phyloP scores from a whole-genome alignment of 345 rosid genomes.

The Lepidium sativum region DNA sequence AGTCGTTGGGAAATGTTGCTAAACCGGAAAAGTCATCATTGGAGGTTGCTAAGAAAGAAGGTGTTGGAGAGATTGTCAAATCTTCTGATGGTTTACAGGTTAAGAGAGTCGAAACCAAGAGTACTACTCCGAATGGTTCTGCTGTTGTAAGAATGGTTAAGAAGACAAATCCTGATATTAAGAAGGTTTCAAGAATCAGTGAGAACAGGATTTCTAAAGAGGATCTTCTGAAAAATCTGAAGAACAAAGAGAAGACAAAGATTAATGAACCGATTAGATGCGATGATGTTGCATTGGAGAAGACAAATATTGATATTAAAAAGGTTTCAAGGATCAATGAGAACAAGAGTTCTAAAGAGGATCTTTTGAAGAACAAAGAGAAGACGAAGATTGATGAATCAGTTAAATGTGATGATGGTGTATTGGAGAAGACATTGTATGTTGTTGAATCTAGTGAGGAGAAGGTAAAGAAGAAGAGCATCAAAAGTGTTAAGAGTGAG shows the following conservation, averaged over 20 bases:
- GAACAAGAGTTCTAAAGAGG: constrained; percentile 17
- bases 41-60: constrained; percentile 21
- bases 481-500: constrained; percentile 17
- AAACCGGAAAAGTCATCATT: constrained; percentile 14
- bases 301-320: constrained; percentile 14
- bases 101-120: constrained; percentile 11
- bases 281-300: constrained; percentile 8
- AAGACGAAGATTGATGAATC: constrained; percentile 20
- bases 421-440: constrained; percentile 42
- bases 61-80: constrained; percentile 2
- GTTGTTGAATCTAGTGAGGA: constrained; percentile 38
- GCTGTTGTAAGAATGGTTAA: constrained; percentile 1
- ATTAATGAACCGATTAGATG: not conserved
- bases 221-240: constrained; percentile 29
- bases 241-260: constrained; percentile 21
- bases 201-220: constrained; percentile 18
- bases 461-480: constrained; percentile 19
- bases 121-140: not conserved
- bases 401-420: not conserved
- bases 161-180: constrained; percentile 20
- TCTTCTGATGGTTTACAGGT: not conserved
- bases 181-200: constrained; percentile 32
- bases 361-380: constrained; percentile 25
- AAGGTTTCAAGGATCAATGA: constrained; percentile 30
- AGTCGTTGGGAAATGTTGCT: not conserved